Conservation (phyloP, 2,329 filamentous ascomycete species). For the Shiraia sp. region DNA sequence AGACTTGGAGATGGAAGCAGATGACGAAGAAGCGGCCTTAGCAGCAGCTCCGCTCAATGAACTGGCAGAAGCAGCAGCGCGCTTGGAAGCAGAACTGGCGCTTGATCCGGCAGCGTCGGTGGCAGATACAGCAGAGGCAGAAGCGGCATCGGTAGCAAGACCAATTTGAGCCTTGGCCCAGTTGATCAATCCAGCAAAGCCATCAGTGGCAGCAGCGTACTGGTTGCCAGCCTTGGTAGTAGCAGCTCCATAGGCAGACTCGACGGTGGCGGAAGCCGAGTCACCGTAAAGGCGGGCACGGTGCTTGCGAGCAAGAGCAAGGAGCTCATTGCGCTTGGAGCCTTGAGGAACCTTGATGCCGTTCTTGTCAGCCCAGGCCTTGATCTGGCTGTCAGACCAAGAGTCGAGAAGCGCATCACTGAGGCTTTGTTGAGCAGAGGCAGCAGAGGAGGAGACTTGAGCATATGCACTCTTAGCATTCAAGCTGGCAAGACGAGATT, state of each 20-base stretch:
- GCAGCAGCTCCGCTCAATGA: constrained; percentile 26
- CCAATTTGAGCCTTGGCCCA: constrained; percentile 52
- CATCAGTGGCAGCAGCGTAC: constrained; percentile 70
- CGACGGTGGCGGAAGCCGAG: constrained; percentile 52
- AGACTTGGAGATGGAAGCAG: constrained; percentile 39
- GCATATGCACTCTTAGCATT: constrained; percentile 60
- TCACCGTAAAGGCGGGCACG: constrained; percentile 72
- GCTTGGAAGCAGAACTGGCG: constrained; percentile 35
- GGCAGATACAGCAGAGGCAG: constrained; percentile 30
- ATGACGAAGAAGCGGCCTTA: constrained; percentile 38
- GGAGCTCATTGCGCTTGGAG: constrained; percentile 84
- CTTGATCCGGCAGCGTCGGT: constrained; percentile 28
- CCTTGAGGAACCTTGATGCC: constrained; percentile 88
- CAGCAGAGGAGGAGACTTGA: constrained; percentile 52
- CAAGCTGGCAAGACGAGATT: constrained; percentile 78
- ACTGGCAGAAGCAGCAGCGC: constrained; percentile 28
- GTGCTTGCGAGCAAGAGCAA: constrained; percentile 88
- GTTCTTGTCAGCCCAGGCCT: constrained; percentile 92
- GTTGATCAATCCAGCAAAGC: constrained; percentile 45
- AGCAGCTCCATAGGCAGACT: constrained; percentile 50
- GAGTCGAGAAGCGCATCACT: constrained; percentile 84
- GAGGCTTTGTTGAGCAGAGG: constrained; percentile 70
- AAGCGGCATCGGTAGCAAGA: constrained; percentile 50
- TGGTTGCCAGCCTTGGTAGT: constrained; percentile 68
- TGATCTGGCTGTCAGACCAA: constrained; percentile 88